Evolutionary conservation across 2,329 filamentous ascomycete species (phyloP).

Genomic region (Endothia cerciana): DNA sequence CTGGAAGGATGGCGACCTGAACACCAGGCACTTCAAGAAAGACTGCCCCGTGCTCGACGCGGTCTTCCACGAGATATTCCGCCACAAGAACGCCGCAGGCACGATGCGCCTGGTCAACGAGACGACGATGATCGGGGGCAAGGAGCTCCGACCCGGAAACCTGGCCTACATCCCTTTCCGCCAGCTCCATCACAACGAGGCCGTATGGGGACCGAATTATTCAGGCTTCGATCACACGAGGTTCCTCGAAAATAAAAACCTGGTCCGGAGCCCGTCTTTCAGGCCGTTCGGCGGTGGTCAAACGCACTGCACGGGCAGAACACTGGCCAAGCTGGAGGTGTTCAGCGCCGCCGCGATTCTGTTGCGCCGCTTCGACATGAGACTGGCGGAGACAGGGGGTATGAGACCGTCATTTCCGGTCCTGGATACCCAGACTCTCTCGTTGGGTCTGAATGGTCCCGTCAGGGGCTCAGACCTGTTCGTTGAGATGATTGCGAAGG

Average conservation of each 20-base stretch:
- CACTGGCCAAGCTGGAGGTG: conserved; percentile 13
- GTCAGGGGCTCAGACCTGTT: neutral
- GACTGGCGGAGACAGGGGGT: neutral
- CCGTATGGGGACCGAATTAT: neutral
- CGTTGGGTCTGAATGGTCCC: conserved; percentile 11
- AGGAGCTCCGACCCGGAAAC: conserved; percentile 3
- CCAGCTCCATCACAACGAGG: conserved; percentile 13
- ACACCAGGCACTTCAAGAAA: conserved; percentile 1
- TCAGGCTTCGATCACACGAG: conserved; percentile 1
- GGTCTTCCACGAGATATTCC: conserved; percentile 6
- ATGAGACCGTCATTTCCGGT: neutral
- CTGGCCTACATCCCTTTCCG: conserved; percentile 9
- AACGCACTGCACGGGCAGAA: conserved; percentile 8
- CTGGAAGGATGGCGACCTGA: neutral
- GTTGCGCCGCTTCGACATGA: conserved; percentile 13
- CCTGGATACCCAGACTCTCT: conserved; percentile 2
- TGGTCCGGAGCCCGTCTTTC: neutral
- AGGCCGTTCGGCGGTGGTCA: conserved; percentile 12
- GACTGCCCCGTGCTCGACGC: conserved; percentile 8
- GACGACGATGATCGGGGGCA: neutral
- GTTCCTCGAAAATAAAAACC: conserved; percentile 3
- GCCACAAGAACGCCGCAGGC: conserved; percentile 14
- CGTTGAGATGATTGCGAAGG: neutral
- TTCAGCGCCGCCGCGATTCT: conserved; percentile 11
- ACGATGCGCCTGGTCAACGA: conserved; percentile 10